Base-by-base conservation (phyloP, 2,329 filamentous ascomycete species). In the Sarocladium kiliense region DNA sequence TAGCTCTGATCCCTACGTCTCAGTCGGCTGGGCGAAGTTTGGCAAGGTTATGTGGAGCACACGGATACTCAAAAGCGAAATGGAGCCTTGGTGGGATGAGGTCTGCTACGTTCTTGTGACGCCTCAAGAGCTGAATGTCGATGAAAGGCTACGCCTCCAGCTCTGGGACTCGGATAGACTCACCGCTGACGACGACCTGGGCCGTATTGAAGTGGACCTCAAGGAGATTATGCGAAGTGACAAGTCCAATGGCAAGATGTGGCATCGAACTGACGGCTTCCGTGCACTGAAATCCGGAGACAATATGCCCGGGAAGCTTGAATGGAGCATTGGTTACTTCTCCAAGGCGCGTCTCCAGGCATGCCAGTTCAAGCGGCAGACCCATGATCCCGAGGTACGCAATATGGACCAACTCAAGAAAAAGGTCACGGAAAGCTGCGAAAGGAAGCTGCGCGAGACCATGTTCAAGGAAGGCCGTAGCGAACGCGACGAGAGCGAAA, bases 11-110 rank as follows among this genome's bases (percentile, higher is more conserved):
- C 77, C 84, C 0, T 91, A 91, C 59, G 80, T 89, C 16, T 85
- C 84, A 1, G 83, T 89, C 7, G 86, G 83, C 1, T 91, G 87
- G 86, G 86, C 86, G 21, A 91, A 91, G 64, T 90, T 90, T 64
- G 86, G 87, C 82, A 50, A 74, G 86, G 56, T 86, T 72, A 64
- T 86, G 77, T 54, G 67, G 67, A 70, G 70, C 53, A 90, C 87
- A 0, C 78, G 87, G 50, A 78, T 91, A 41, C 76, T 90, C 21
- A 68, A 77, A 37, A 75, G 77, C 1, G 84, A 89, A 47, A 85
- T 88, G 74, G 74, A 87, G 27, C 88, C 88, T 0, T 75, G 73
- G 45, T 91, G 87, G 87, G 77, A 88, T 32, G 88, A 91, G 66
- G 86, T 82, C 51, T 80, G 80, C 21, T 86, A 81, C 56, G 70